Conservation (phyloP, 2,329 filamentous ascomycete genomes). For the Nigrospora osmanthi region DNA sequence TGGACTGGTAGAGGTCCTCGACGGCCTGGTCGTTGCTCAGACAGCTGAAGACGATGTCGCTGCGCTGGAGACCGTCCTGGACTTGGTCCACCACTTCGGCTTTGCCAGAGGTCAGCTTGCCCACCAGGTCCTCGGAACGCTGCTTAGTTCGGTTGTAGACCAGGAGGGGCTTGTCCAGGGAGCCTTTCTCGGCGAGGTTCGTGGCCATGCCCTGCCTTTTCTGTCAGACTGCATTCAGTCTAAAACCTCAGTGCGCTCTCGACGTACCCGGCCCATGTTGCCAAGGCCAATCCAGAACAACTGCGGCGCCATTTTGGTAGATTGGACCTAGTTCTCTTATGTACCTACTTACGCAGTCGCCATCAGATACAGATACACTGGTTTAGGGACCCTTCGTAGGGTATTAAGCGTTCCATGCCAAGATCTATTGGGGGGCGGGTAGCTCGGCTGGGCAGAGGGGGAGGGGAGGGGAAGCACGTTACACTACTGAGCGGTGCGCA, state of each 20-base stretch:
- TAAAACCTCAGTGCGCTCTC: neutral
- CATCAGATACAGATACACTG: too few relatives aligned
- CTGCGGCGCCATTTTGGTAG: constrained; percentile 43
- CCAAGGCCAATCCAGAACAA: constrained; percentile 77
- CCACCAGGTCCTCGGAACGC: constrained; percentile 56
- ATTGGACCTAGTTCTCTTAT: neutral
- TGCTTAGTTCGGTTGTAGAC: constrained; percentile 72
- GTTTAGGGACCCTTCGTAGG: too few relatives aligned
- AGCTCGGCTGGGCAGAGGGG: too few relatives aligned
- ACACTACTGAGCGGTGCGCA: too few relatives aligned
- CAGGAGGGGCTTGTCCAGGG: constrained; percentile 62
- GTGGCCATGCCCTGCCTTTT: constrained; percentile 65
- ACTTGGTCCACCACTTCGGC: constrained; percentile 57
- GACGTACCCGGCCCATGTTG: constrained; percentile 73
- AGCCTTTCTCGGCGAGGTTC: constrained; percentile 73
- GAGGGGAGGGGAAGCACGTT: too few relatives aligned
- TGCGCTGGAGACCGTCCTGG: constrained; percentile 54
- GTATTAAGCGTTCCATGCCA: too few relatives aligned
- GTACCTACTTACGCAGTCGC: neutral
- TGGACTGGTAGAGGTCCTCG: constrained; percentile 48
- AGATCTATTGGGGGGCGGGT: too few relatives aligned
- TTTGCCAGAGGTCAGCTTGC: constrained; percentile 52
- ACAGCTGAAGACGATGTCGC: constrained; percentile 78
- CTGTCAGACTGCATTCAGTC: neutral
- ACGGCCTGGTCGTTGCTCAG: constrained; percentile 73